Evolutionary conservation across 2,329 filamentous ascomycete species (phyloP).

Genomic region (Pestalotiopsis sp.): DNA sequence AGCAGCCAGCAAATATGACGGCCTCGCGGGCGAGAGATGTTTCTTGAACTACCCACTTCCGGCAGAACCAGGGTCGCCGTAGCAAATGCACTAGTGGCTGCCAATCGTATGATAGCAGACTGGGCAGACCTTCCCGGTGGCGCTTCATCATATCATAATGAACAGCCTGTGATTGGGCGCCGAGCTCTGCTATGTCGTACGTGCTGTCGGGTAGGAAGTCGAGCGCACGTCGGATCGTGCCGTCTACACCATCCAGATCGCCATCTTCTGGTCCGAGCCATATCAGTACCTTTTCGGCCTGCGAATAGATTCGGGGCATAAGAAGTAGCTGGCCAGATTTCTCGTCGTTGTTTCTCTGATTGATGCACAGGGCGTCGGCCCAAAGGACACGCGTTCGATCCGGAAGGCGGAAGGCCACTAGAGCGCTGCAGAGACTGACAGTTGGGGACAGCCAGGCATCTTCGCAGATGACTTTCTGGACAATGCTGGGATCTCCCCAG

Average conservation of each 20-base stretch:
- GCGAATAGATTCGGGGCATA: neutral
- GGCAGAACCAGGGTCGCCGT: slow-evolving; percentile 1
- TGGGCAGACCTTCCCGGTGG: neutral
- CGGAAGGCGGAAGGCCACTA: neutral
- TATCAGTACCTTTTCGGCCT: neutral
- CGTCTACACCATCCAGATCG: neutral
- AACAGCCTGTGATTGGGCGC: neutral
- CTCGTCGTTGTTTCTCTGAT: neutral
- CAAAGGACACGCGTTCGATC: neutral
- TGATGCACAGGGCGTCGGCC: neutral
- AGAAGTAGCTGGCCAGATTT: neutral
- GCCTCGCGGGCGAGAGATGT: slow-evolving; percentile 13
- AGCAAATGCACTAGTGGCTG: neutral
- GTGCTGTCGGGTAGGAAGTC: neutral
- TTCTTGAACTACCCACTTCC: slow-evolving; percentile 18
- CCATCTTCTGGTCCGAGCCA: slow-evolving; percentile 3
- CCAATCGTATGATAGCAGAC: neutral
- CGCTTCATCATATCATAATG: neutral
- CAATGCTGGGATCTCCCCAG: neutral
- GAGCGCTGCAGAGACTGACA: neutral
- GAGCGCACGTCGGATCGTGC: neutral
- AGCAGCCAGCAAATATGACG: neutral
- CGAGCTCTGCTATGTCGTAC: neutral
- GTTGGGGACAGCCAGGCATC: neutral
- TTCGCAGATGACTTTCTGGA: neutral